These are phyloP conservation scores for Hibiscus syriacus DNA, from an alignment of 345 rosid species.

Conservation along the genomic window DNA sequence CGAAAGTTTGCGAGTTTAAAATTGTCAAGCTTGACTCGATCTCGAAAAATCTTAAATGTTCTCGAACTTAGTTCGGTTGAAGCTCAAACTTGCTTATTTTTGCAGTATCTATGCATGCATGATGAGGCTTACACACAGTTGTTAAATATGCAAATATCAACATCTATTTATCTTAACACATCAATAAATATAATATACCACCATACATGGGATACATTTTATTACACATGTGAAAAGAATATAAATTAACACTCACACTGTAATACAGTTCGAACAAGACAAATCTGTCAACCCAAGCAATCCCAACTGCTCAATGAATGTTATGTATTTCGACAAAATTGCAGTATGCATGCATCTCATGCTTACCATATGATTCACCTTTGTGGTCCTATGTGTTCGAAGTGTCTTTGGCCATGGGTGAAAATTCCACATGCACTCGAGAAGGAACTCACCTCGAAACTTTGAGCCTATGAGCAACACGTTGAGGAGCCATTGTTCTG, in stretches of 20 bases:
- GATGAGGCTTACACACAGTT: too few relatives aligned
- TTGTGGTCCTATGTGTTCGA: background rate
- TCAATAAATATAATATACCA: background rate
- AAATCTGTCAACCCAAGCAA: background rate
- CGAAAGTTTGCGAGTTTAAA: too few relatives aligned
- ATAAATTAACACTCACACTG: background rate
- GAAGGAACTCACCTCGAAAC: background rate
- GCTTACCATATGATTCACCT: constrained; percentile 1
- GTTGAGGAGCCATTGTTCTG: constrained; percentile 34
- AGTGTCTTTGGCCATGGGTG: background rate
- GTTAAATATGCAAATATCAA: too few relatives aligned
- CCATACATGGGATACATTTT: background rate
- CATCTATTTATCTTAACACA: background rate
- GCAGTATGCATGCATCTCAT: background rate
- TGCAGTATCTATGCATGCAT: background rate
- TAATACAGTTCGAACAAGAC: background rate
- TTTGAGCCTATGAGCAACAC: constrained; percentile 32
- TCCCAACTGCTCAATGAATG: background rate
- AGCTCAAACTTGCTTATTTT: too few relatives aligned
- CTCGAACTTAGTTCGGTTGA: too few relatives aligned
- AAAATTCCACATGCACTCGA: background rate
- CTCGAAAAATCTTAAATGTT: too few relatives aligned
- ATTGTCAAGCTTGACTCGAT: too few relatives aligned
- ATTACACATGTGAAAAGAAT: background rate
- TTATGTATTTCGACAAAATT: background rate